Base-by-base conservation (phyloP, 805 yeast species). In the Spathaspora sp. region DNA sequence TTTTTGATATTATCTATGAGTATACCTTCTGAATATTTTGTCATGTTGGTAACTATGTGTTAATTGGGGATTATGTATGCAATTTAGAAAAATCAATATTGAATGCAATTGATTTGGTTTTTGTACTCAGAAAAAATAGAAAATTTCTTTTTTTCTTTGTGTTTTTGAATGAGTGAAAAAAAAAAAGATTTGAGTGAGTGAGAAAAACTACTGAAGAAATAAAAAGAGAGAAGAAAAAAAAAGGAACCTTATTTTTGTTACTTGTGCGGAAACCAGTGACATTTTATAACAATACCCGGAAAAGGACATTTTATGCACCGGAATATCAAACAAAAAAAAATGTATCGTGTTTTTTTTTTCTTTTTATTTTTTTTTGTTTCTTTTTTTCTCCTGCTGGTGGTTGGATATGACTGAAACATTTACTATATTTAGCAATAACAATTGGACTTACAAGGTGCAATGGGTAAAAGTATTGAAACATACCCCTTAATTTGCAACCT, bases 1-100 rank as follows among this genome's bases (percentile, higher is more conserved):
- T 64, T 61, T 9, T 60, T 57, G 45, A 78, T 58, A 55, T 46
- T 44, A 19, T 35, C 43, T 12, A 42, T 12, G 20, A 29, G 38
- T 5, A 18, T 46, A 23, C 31, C 44, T 32, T 52, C 55, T 14
- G 50, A n/a, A 3, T 47, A 35, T 39, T 39, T 45, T 4, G 51
- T 28, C 54, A 51, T 52, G n/a, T n/a, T n/a, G 23, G 17, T 23
- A n/a, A 17, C 14, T 26, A 26, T 29, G 18, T n/a, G 29, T 39
- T 3, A 14, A 35, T 3, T 11, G 11, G 17, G 40, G 5, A n/a
- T 35, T 14, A 5, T 35, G 8, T n/a, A 35, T 23, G 26, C 11
- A 35, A 14, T 9, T 29, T 12, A 10, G 2, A 35, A 35, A 35
- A n/a, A 35, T 35, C 40, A 35, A 35, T 35, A 11, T 11, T 35